phyloP scores from a whole-genome alignment of 2,329 filamentous ascomycete genomes.

The Aspergillus latus region DNA sequence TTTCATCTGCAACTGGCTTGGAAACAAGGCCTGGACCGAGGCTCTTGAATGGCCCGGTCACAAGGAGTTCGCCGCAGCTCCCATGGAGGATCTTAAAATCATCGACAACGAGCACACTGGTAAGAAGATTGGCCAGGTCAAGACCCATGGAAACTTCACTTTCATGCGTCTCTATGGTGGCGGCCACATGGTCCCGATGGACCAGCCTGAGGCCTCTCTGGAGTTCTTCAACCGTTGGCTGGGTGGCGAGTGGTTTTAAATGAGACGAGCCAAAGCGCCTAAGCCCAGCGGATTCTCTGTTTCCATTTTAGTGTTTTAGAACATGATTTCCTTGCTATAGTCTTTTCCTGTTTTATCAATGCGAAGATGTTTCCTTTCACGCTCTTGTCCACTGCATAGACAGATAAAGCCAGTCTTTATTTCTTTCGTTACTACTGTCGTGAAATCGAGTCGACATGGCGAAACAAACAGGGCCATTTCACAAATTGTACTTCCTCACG shows the following conservation, averaged over 20 bases:
- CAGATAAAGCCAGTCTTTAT: too few relatives aligned
- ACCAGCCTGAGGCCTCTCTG: slow-evolving; percentile 85
- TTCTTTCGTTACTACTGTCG: too few relatives aligned
- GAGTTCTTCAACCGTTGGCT: slow-evolving; percentile 97
- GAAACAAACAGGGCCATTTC: too few relatives aligned
- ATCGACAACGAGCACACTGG: slow-evolving; percentile 57
- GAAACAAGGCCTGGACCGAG: slow-evolving; percentile 94
- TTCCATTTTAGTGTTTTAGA: slow-evolving; percentile 1
- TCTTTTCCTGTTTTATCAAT: not conserved
- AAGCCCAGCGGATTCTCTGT: not conserved
- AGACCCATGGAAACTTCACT: slow-evolving; percentile 89
- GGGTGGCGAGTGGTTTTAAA: slow-evolving; percentile 69
- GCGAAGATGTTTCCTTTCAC: not conserved
- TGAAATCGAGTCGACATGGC: too few relatives aligned
- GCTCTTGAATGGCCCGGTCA: slow-evolving; percentile 91
- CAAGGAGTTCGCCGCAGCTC: slow-evolving; percentile 71
- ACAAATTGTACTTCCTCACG: too few relatives aligned
- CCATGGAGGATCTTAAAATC: slow-evolving; percentile 69
- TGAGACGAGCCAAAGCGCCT: not conserved
- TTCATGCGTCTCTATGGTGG: slow-evolving; percentile 86
- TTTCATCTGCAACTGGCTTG: slow-evolving; percentile 97
- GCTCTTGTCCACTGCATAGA: not conserved
- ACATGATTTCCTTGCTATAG: slow-evolving; percentile 1
- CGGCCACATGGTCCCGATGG: slow-evolving; percentile 97
- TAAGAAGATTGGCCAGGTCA: slow-evolving; percentile 69